A percentile compares a stretch with the other conserved stretches of the same genome.
Conservation (phyloP, 805 yeast species). For the Saccharomyces cerevisiae region DNA sequence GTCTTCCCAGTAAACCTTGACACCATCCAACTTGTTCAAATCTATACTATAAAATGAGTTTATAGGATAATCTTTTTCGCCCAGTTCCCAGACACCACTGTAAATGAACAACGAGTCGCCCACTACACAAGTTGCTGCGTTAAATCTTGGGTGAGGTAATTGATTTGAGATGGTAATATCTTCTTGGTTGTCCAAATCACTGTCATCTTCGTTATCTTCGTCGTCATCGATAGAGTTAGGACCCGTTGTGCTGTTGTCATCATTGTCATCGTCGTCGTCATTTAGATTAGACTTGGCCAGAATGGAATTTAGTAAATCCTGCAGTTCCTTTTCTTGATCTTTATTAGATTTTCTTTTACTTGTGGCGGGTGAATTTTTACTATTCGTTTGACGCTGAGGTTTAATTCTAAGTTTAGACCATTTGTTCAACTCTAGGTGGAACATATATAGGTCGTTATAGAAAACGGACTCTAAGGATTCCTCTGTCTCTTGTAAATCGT, state of each 20-base stretch:
- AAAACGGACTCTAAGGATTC: conserved; percentile 80
- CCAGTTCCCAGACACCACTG: conserved; percentile 87
- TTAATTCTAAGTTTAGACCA: conserved; percentile 74
- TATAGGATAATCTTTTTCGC: conserved; percentile 75
- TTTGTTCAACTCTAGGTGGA: conserved; percentile 76
- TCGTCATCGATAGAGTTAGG: conserved; percentile 23
- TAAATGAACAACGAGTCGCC: conserved; percentile 77
- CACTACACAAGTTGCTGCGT: conserved; percentile 74
- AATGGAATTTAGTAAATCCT: conserved; percentile 67
- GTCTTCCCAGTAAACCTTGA: conserved; percentile 86
- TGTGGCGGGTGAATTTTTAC: conserved; percentile 9
- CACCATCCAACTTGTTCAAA: conserved; percentile 78
- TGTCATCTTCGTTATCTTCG: conserved; percentile 32
- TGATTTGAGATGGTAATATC: conserved; percentile 51
- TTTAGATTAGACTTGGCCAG: conserved; percentile 64
- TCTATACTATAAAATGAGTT: conserved; percentile 85
- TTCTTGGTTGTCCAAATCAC: conserved; percentile 25
- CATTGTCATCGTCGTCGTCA: conserved; percentile 43
- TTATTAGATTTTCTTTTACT: conserved; percentile 36
- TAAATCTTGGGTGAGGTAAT: conserved; percentile 84
- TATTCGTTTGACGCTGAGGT: conserved; percentile 35
- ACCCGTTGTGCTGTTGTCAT: conserved; percentile 17
- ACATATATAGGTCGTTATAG: conserved; percentile 71
- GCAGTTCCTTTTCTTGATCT: conserved; percentile 69
- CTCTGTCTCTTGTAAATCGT: conserved; percentile 90